These are phyloP conservation scores for Debaryomyces maramus DNA, from an alignment of 805 yeast genomes.

Conservation along the genomic window DNA sequence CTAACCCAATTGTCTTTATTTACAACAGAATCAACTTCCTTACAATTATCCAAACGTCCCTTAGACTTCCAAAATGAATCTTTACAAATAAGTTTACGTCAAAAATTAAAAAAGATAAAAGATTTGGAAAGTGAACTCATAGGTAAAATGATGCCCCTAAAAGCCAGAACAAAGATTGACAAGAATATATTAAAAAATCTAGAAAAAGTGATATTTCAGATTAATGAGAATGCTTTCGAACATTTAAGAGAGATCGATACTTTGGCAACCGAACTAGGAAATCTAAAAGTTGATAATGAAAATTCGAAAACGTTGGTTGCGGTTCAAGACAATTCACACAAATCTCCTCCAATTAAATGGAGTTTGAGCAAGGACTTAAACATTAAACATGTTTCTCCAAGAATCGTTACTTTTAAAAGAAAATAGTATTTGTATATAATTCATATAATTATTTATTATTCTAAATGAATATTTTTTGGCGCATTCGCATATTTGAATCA, in stretches of 20 bases:
- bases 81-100: constrained; percentile 25
- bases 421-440: neutral
- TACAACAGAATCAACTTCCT: constrained; percentile 8
- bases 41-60: constrained; percentile 21
- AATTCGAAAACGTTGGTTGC: neutral
- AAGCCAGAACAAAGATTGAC: constrained; percentile 22
- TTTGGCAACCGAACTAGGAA: neutral
- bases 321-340: neutral
- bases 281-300: neutral
- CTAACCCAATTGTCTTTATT: constrained; percentile 25
- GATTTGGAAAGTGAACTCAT: constrained; percentile 23
- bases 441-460: neutral
- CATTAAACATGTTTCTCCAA: neutral
- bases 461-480: neutral
- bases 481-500: neutral
- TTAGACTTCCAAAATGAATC: constrained; percentile 31
- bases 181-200: constrained; percentile 22
- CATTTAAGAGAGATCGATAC: constrained; percentile 8
- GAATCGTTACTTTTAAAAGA: neutral
- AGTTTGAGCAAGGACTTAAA: neutral
- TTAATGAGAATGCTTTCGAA: constrained; percentile 20
- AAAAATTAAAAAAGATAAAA: constrained; percentile 24
- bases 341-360: neutral
- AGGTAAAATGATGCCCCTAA: constrained; percentile 32
- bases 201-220: constrained; percentile 28